Evolutionary conservation across 1,139 yeast species (phyloP).

Genomic region (Ogataea hybrid): DNA sequence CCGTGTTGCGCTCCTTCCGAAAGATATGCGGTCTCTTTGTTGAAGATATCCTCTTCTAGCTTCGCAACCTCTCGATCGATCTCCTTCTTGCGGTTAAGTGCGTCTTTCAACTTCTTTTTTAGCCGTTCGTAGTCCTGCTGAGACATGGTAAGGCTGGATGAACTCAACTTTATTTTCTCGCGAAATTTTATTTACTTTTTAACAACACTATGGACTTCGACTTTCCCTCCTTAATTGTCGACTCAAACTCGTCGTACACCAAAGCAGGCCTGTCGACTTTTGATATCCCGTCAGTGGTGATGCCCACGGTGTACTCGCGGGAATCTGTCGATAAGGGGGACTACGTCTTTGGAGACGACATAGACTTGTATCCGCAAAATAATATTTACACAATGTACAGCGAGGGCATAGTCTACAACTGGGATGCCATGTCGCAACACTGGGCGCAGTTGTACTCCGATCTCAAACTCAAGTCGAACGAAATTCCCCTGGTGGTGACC

Average conservation of each 20-base stretch:
- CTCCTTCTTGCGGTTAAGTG: conserved; percentile 61
- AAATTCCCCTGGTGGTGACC: conserved; percentile 66
- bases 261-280: conserved; percentile 71
- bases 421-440: conserved; percentile 56
- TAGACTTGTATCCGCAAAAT: conserved; percentile 40
- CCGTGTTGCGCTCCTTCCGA: conserved; percentile 66
- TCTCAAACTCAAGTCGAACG: conserved; percentile 42
- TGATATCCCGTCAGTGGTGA: conserved; percentile 58
- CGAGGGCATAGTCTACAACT: conserved; percentile 65
- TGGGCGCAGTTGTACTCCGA: conserved; percentile 58
- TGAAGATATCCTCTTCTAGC: conserved; percentile 80
- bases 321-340: conserved; percentile 33
- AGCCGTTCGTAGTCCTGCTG: conserved; percentile 61
- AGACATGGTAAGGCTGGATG: conserved; percentile 19
- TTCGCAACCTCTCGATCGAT: conserved; percentile 60
- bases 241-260: conserved; percentile 63
- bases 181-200: conserved; percentile 4
- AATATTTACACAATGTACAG: conserved; percentile 64
- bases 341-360: conserved; percentile 53
- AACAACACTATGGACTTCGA: conserved; percentile 26
- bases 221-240: conserved; percentile 64
- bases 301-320: conserved; percentile 55
- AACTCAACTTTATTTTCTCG: conserved; percentile 2
- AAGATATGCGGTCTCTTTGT: conserved; percentile 75
- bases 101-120: conserved; percentile 64